Evolutionary conservation across 2,329 filamentous ascomycete genomes (phyloP).

Genomic region (Emergomyces africanus): DNA sequence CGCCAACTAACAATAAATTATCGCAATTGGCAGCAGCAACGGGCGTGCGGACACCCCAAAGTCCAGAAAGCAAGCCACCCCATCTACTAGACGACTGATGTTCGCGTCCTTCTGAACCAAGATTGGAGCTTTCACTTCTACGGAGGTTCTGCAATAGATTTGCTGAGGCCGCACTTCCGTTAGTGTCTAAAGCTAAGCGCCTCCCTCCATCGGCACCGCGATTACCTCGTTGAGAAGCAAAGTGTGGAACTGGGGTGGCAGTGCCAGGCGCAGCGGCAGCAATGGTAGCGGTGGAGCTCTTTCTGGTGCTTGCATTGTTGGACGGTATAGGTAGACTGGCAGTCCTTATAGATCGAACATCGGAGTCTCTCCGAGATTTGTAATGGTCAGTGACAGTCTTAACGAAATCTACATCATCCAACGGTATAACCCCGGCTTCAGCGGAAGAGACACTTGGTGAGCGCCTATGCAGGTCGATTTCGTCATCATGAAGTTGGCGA

Average conservation of each 20-base stretch:
- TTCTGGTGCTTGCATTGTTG: constrained; percentile 28
- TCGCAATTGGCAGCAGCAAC: constrained; percentile 33
- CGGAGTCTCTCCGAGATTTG: constrained; percentile 27
- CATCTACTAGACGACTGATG: constrained; percentile 38
- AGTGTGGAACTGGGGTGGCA: constrained; percentile 41
- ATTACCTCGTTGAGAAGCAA: constrained; percentile 29
- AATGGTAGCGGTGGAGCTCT: constrained; percentile 38
- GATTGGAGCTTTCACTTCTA: constrained; percentile 38
- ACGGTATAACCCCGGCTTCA: constrained; percentile 25
- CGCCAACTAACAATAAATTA: constrained; percentile 8
- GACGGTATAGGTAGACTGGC: constrained; percentile 34
- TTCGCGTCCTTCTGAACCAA: constrained; percentile 33
- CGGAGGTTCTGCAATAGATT: constrained; percentile 43
- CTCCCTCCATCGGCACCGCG: constrained; percentile 3
- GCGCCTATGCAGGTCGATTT: constrained; percentile 21
- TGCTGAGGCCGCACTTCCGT: constrained; percentile 39
- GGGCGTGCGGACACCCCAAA: constrained; percentile 41
- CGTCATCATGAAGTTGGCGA: constrained; percentile 29
- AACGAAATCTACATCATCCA: constrained; percentile 21
- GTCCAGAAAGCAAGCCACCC: constrained; percentile 43
- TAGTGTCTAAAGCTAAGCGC: constrained; percentile 15
- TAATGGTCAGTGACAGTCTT: constrained; percentile 14
- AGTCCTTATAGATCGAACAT: constrained; percentile 32
- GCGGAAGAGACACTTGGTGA: constrained; percentile 35
- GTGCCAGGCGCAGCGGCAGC: constrained; percentile 39